These are phyloP conservation scores for Neoscytalidium dimidiatum DNA, from an alignment of 2,329 filamentous ascomycete species.

Conservation along the genomic window DNA sequence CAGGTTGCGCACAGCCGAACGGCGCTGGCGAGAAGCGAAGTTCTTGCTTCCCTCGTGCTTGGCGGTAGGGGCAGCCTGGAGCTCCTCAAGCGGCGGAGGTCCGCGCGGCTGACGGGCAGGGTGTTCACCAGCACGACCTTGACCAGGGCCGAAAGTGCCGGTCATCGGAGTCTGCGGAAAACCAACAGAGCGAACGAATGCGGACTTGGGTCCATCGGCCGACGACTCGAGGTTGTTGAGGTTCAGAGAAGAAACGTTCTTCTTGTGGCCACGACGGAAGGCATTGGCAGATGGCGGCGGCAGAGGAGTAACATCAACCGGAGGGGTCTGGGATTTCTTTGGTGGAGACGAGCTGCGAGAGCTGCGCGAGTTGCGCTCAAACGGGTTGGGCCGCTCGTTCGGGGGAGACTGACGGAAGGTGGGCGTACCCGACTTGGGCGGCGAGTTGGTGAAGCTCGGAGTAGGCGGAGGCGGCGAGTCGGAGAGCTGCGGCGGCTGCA, in stretches of 20 bases:
- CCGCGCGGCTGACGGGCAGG: conserved; percentile 90
- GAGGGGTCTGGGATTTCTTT: conserved; percentile 66
- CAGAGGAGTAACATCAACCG: conserved; percentile 69
- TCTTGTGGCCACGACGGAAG: conserved; percentile 93
- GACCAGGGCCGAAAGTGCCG: conserved; percentile 88
- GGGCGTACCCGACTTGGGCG: conserved; percentile 45
- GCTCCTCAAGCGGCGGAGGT: conserved; percentile 87
- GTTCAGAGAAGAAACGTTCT: conserved; percentile 70
- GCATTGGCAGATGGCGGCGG: conserved; percentile 87
- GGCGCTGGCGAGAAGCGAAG: conserved; percentile 89
- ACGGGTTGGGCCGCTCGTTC: conserved; percentile 54
- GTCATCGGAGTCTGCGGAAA: conserved; percentile 80
- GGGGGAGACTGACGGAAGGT: conserved; percentile 81
- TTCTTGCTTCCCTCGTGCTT: conserved; percentile 97
- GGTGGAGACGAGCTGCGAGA: conserved; percentile 66
- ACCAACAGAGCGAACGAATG: conserved; percentile 53
- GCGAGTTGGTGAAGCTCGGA: conserved; percentile 38
- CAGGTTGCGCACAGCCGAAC: conserved; percentile 87
- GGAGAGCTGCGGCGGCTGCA: conserved; percentile 35
- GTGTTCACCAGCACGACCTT: conserved; percentile 91
- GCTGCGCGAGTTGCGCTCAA: conserved; percentile 29
- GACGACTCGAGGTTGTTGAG: conserved; percentile 59
- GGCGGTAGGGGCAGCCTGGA: conserved; percentile 83
- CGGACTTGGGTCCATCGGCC: conserved; percentile 69
- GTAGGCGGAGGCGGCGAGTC: conserved; percentile 53